Evolutionary conservation across 108 stramenopile genomes (phyloP), one percentile per base, ranked within the genome.

Genomic region (Skeletonema marinoi): DNA sequence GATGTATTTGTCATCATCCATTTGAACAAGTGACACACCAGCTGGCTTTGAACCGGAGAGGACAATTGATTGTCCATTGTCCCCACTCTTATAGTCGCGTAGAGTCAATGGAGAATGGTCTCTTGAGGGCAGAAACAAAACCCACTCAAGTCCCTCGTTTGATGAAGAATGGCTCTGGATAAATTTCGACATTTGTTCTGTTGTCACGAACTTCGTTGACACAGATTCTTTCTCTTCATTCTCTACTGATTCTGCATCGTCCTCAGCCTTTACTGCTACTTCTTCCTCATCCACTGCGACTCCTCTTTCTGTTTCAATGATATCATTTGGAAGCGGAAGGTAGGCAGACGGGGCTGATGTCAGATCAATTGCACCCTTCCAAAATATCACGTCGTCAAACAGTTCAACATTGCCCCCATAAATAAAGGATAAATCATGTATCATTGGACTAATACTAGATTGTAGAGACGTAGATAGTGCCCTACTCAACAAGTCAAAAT

Each of bases 381-480:
- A 46, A 46, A 46, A 46, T 46, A 46, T 46, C 16, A 16, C 11
- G 21, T 51, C 64, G 16, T 32, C 29, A 9, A 54, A 13, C 19
- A 63, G 30, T 32, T 73, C 71, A 21, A 80, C 65, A 21, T 68
- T 25, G n/a, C 65, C 80, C 14, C 80, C 74, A 50, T 75, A 81
- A 8, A 81, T 9, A 39, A 70, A 70, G 6, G 80, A 75, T 25
- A 81, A 75, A 75, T 70, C 68, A 6, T 71, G 38, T 42, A 71
- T 39, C 11, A 81, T 30, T 0, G 73, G 74, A 13, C 72, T 33
- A 10, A 81, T 35, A 31, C n/a, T 39, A 11, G 64, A 65, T 29
- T 46, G 60, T 16, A 74, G 65, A 17, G 74, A 70, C 25, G 80
- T 71, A 32, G 51, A 70, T 42, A 81, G 46, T 25, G 74, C 74